A percentile compares a stretch with the other conserved stretches of the same genome.
These are phyloP conservation scores for Ustilago sp. DNA, from an alignment of 1,284 basidiomycete genomes.

Conservation along the genomic window DNA sequence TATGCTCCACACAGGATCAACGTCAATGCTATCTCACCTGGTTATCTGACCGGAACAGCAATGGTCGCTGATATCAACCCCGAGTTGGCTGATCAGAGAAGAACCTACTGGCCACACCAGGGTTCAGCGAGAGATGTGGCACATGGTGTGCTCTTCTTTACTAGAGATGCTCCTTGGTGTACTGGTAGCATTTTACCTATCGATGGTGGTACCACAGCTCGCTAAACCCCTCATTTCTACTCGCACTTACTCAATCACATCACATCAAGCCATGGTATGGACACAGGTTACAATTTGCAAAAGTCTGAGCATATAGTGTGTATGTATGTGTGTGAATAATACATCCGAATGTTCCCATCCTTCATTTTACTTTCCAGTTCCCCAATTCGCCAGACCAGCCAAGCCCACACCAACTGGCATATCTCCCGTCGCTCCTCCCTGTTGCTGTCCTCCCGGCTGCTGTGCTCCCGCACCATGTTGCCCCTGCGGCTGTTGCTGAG, in stretches of 20 bases:
- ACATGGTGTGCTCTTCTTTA: constrained; percentile 46
- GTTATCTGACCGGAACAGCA: constrained; percentile 42
- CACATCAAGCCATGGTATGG: neutral
- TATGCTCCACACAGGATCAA: constrained; percentile 51
- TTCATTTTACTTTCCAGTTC: constrained; percentile 27
- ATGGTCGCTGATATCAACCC: constrained; percentile 45
- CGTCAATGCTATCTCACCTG: constrained; percentile 50
- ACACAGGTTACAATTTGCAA: constrained; percentile 19
- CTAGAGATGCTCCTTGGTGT: constrained; percentile 46
- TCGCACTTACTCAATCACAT: neutral
- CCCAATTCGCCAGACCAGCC: constrained; percentile 47
- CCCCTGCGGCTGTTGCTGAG: constrained; percentile 16
- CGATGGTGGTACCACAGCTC: constrained; percentile 52
- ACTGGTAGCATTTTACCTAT: constrained; percentile 53
- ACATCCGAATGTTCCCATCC: constrained; percentile 2
- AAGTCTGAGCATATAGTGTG: neutral
- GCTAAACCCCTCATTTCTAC: constrained; percentile 16
- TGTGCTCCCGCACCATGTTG: constrained; percentile 19
- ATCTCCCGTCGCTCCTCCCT: constrained; percentile 18
- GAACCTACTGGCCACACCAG: constrained; percentile 51
- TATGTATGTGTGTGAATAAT: neutral
- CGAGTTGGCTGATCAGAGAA: constrained; percentile 21
- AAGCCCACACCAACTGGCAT: constrained; percentile 49
- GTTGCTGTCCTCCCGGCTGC: constrained; percentile 22
- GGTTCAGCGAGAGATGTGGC: constrained; percentile 45